Evolutionary conservation across 2,329 filamentous ascomycete genomes (phyloP).

Genomic region (Botryotinia convoluta): DNA sequence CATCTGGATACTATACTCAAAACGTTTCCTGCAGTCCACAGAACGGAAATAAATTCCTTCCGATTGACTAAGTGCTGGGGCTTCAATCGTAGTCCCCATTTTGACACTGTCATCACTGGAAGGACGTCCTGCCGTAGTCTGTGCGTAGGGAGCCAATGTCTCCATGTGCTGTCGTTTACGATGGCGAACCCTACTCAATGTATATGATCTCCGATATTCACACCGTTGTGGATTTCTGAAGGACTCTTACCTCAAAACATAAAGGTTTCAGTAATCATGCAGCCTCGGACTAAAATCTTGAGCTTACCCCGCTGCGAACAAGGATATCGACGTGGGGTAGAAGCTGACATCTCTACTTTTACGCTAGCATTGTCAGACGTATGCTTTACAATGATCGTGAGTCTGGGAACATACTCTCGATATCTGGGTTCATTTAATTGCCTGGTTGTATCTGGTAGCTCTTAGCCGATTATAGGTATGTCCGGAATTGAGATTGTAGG

Average conservation of each 20-base stretch:
- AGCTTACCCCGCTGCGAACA: not conserved
- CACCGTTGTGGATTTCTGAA: not conserved
- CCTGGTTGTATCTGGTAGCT: not conserved
- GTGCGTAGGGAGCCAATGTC: not conserved
- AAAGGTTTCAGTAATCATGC: not conserved
- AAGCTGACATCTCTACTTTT: not conserved
- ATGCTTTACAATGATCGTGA: not conserved
- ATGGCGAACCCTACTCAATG: too few relatives aligned
- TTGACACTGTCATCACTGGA: not conserved
- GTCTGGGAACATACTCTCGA: too few relatives aligned
- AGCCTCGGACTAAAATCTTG: not conserved
- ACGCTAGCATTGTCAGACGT: not conserved
- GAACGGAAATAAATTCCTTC: conserved; percentile 7
- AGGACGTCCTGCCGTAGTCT: not conserved
- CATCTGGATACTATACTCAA: not conserved
- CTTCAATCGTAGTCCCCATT: not conserved
- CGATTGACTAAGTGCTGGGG: not conserved
- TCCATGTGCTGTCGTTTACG: not conserved
- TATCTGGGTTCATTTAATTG: too few relatives aligned
- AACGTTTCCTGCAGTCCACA: not conserved
- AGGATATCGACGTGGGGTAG: not conserved
- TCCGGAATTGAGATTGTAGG: conserved; percentile 26
- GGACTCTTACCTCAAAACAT: not conserved
- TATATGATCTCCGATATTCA: not conserved
- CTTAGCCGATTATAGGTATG: not conserved